Conservation (phyloP, 306 rosid genomes). For the Gastrolobium bilobum region DNA sequence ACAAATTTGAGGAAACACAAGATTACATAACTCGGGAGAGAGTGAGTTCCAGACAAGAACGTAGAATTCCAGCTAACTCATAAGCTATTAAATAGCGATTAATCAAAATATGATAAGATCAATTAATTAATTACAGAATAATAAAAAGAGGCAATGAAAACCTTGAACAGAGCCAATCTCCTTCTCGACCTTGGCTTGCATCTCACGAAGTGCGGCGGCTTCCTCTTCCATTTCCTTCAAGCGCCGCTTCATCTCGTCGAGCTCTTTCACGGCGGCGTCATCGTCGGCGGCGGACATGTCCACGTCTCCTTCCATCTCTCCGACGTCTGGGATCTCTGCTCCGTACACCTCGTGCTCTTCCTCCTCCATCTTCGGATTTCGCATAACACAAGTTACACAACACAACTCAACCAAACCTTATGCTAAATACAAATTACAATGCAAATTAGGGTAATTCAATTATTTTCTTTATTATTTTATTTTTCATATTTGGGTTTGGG, state of each 20-base stretch:
- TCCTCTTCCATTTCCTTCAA: conserved; percentile 97
- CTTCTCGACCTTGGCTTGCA: conserved; percentile 98
- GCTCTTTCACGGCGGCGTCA: conserved; percentile 87
- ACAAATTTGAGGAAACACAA: neutral
- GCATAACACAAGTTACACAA: neutral
- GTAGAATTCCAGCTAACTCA: neutral
- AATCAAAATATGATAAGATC: neutral
- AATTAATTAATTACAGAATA: neutral
- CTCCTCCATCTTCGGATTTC: conserved; percentile 69
- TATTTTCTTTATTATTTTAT: no score
- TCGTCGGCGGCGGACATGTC: conserved; percentile 89
- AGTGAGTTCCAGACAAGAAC: neutral
- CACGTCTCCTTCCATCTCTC: conserved; percentile 74
- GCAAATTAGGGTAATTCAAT: neutral
- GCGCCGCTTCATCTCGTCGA: conserved; percentile 94
- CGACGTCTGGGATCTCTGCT: conserved; percentile 91
- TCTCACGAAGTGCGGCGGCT: conserved; percentile 96
- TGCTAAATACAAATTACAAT: neutral
- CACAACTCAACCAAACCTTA: neutral
- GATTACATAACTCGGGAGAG: neutral
- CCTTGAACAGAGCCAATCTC: conserved; percentile 97
- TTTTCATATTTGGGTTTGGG: neutral
- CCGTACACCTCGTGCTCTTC: conserved; percentile 99
- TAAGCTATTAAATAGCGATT: neutral
- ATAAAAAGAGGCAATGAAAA: conserved; percentile 30